Evolutionary conservation across 495 filamentous ascomycete species (phyloP).

Genomic region (Elasticomyces elasticus): DNA sequence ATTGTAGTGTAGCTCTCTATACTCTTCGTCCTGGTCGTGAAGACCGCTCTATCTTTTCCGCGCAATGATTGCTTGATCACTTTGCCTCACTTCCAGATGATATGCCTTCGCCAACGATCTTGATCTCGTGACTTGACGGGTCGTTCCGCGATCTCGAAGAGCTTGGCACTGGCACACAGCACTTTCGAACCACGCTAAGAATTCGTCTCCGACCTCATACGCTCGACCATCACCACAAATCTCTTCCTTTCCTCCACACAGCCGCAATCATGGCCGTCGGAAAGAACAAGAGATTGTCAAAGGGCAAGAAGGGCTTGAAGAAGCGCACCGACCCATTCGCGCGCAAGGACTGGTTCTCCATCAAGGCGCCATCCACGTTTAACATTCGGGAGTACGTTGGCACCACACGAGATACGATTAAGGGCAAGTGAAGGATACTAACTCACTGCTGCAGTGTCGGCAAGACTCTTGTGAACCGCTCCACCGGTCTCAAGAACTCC

Average conservation of each 20-base stretch:
- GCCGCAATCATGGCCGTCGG: conserved; percentile 42
- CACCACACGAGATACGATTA: conserved; percentile 9
- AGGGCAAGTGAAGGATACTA: conserved; percentile 13
- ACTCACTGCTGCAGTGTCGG: conserved; percentile 59
- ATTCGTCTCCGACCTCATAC: no score
- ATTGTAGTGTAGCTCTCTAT: no score
- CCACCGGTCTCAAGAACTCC: conserved; percentile 98
- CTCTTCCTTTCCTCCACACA: conserved; percentile 9
- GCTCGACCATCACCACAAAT: conserved; percentile 9
- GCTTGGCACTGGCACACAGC: no score
- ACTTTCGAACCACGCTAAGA: no score
- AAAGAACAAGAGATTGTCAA: conserved; percentile 99
- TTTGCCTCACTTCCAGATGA: no score
- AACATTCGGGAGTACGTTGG: conserved; percentile 81
- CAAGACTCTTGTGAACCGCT: conserved; percentile 98
- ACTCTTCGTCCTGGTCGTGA: no score
- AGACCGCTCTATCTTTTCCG: no score
- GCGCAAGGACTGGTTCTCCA: conserved; percentile 96
- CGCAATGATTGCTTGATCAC: no score
- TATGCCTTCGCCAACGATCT: no score
- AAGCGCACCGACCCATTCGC: conserved; percentile 98
- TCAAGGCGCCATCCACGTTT: conserved; percentile 98
- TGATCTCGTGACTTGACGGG: no score
- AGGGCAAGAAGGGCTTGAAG: conserved; percentile 99
- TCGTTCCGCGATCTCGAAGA: no score